Evolutionary conservation across 148 eudicot species (phyloP), one percentile per base, ranked within the genome.

Genomic region (Tetragonia tetragonoides): DNA sequence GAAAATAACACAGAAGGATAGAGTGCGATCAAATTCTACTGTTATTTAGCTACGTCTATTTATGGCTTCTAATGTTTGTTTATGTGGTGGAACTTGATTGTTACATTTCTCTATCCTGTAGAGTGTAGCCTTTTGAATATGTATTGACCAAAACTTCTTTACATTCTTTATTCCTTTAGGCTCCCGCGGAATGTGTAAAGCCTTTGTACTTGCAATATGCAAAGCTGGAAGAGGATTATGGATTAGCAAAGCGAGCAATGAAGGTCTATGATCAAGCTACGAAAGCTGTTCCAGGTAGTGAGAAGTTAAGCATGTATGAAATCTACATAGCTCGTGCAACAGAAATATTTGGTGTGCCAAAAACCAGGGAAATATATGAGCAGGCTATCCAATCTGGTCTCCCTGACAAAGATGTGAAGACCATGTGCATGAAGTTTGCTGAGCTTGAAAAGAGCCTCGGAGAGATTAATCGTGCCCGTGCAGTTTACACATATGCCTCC

Each of bases 401-500:
- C 72, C 98, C 97, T 23, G 95, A 90, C 68, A 95, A 95, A 84
- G 99, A 95, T 82, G 89, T 90, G 42, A 93, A 89, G 75, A 81
- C 82, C 70, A 93, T 95, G 97, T 95, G 97, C 78, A 54, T 93
- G 81, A 91, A 85, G 73, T 95, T 88, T 82, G 99, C 97, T 24
- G 95, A 93, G 79, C 92, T 95, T 65, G 99, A 95, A 84, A 93
- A 93, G 87, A 93, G 93, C 84, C 88, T 95, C 10, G 99, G 99
- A 47, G 99, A 93, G 81, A 89, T 95, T 65, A 97, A 95, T 73
- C 91, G 99, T 70, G 87, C 97, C 21, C 97, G 99, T 77, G 92
- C 80, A 24, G 56, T 93, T 47, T 93, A 83, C 72, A 53, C 78
- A 10, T 85, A 89, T 82, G 90, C 97, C 62, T 91, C 97, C 44